Evolutionary conservation across 2,329 filamentous ascomycete genomes (phyloP), one percentile per base, ranked within the genome.

Genomic region (Neopestalotiopsis sp.): DNA sequence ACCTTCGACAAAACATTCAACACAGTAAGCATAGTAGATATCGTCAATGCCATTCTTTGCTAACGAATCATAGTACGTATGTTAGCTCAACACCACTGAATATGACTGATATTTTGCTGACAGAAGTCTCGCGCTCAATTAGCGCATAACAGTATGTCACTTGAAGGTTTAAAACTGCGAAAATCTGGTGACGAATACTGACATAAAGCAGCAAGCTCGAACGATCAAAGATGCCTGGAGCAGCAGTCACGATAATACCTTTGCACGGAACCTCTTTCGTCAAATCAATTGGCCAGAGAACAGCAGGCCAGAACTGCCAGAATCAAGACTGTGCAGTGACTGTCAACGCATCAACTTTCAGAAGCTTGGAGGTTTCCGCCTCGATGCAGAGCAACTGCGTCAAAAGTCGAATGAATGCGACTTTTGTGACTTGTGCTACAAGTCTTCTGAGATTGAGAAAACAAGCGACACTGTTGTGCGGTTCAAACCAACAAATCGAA

Each of bases 381-480:
- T 59, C 49, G 52, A 62, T 28, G 57, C 67, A 32, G n/a, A 45
- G 17, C 34, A 32, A 24, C 52, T 71, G 6, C 20, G 10, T 14
- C 28, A 9, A 7, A 40, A 58, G 3, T 62, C 67, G 12, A 45
- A 34, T 3, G 32, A 32, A 9, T 71, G 70, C 45, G 63, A 45
- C 7, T 49, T 68, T 7, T 71, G 70, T 30, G 24, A 38, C 30
- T 57, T 71, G 24, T 10, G 69, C 61, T 42, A 60, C 6, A 17
- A 40, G n/a, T 17, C 24, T 3, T 40, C 62, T 13, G n/a, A 57
- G 14, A 28, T 45, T 42, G 30, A 34, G n/a, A 24, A 34, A 28
- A 20, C n/a, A 34, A 58, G 12, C 17, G 34, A n/a, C 24, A 2
- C n/a, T 12, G n/a, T 70, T 4, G 30, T 61, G 17, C 59, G 34